Percentiles rank a stretch among this genome's conserved stretches.
phyloP scores from a whole-genome alignment of 108 stramenopile species.

The Nannochloropsis oceanica region DNA sequence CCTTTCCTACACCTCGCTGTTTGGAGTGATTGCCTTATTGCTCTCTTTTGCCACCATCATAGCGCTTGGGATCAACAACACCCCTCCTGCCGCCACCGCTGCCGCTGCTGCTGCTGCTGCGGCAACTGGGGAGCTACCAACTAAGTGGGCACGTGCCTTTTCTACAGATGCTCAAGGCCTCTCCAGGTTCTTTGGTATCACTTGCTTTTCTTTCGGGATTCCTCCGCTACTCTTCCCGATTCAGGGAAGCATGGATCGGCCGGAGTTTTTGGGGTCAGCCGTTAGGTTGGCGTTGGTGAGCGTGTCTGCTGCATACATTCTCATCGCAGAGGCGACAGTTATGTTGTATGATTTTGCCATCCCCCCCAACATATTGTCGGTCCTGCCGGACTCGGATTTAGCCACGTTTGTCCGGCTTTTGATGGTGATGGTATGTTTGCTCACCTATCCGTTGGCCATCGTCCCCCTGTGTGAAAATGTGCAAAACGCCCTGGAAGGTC shows the following conservation, averaged over 20 bases:
- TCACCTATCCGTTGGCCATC: conserved; percentile 31
- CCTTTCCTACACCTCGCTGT: not conserved
- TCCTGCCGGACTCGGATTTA: not conserved
- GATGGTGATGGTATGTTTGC: conserved; percentile 16
- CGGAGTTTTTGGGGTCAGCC: not conserved
- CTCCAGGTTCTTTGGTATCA: not conserved
- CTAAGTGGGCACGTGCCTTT: not conserved
- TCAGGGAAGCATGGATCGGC: not conserved
- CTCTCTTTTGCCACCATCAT: not conserved
- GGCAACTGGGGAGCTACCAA: not conserved
- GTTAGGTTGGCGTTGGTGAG: not conserved
- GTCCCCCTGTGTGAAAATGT: conserved; percentile 17
- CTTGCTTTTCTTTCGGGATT: not conserved
- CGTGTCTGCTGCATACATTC: not conserved
- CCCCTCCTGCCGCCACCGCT: not conserved
- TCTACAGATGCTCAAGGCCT: not conserved
- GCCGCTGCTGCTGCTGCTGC: not conserved
- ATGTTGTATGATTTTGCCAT: not conserved
- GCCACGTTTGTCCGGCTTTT: not conserved
- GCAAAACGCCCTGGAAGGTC: conserved; percentile 2
- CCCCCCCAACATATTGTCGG: not conserved
- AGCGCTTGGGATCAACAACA: not conserved
- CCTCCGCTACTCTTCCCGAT: not conserved
- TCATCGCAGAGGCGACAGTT: not conserved
- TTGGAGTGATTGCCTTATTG: not conserved